phyloP scores from a whole-genome alignment of 129 eudicot species.

The Calendula officinalis region DNA sequence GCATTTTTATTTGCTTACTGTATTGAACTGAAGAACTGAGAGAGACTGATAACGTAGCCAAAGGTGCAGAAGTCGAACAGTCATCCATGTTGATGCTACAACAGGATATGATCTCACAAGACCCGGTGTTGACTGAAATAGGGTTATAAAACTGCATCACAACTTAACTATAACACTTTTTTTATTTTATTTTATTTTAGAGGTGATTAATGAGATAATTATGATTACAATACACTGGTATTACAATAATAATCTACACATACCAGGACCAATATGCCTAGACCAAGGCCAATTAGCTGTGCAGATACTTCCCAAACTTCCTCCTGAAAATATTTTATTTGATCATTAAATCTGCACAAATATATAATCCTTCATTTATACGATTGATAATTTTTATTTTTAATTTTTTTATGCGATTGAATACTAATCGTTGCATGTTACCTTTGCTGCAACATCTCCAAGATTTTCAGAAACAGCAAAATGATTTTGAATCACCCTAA shows the following conservation, averaged over 20 bases:
- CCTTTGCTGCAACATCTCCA: slow-evolving; percentile 99
- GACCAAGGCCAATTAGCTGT: slow-evolving; percentile 89
- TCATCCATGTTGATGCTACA: slow-evolving; percentile 72
- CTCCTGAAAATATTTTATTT: slow-evolving; percentile 48
- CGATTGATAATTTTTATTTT: no score
- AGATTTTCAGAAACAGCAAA: slow-evolving; percentile 87
- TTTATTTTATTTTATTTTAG: background rate
- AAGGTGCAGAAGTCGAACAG: slow-evolving; percentile 84
- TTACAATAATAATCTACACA: background rate
- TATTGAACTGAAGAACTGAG: slow-evolving; percentile 72
- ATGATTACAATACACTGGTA: background rate
- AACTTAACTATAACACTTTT: background rate
- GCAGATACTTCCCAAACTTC: slow-evolving; percentile 99
- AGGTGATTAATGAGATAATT: background rate
- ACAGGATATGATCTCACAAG: slow-evolving; percentile 60
- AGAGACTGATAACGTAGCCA: slow-evolving; percentile 93
- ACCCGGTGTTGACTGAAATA: slow-evolving; percentile 77
- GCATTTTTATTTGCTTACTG: slow-evolving; percentile 46
- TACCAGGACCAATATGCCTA: slow-evolving; percentile 85
- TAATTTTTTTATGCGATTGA: no score
- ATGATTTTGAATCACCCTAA: slow-evolving; percentile 91
- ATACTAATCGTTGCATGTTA: slow-evolving; percentile 9
- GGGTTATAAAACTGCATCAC: slow-evolving; percentile 12
- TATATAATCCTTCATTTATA: no score
- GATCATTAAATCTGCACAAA: background rate